Conservation (phyloP, 345 rosid species). For the Pistacia atlantica region DNA sequence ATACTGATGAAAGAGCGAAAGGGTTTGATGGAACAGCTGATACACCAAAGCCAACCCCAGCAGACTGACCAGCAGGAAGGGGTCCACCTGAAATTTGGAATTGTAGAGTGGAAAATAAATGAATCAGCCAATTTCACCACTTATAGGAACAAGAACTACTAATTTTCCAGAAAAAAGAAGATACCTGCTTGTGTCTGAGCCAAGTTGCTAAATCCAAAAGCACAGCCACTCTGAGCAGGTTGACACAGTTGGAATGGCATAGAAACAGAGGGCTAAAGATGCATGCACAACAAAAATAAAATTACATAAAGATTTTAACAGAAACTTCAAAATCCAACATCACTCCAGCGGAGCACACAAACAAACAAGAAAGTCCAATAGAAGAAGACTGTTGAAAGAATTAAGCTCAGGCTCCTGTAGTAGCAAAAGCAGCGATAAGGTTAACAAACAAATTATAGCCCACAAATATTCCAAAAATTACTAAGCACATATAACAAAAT, state of each 20-base stretch:
- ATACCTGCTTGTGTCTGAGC: slow-evolving; percentile 65
- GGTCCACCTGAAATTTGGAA: slow-evolving; percentile 70
- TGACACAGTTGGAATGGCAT: slow-evolving; percentile 51
- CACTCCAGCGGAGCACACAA: neutral
- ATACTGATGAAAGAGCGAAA: slow-evolving; percentile 49
- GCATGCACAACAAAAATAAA: slow-evolving; percentile 11
- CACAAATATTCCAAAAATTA: neutral
- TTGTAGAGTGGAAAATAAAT: neutral
- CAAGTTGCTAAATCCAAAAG: slow-evolving; percentile 52
- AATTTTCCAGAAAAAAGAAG: neutral
- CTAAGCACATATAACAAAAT: neutral
- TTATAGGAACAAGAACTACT: too few relatives aligned
- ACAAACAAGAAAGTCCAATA: neutral
- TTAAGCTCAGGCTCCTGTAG: neutral
- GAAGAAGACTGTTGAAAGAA: neutral
- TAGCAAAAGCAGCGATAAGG: neutral
- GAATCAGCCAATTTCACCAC: neutral
- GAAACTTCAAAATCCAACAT: neutral
- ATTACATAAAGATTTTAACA: slow-evolving; percentile 11
- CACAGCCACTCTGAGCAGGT: slow-evolving; percentile 49
- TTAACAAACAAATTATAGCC: too few relatives aligned
- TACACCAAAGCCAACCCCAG: slow-evolving; percentile 58
- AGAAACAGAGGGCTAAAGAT: slow-evolving; percentile 46
- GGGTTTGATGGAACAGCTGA: slow-evolving; percentile 52
- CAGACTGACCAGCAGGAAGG: slow-evolving; percentile 56